Evolutionary conservation across 176 grass and related monocot species (phyloP).

Genomic region (sorghum (Sorghum bicolor)): DNA sequence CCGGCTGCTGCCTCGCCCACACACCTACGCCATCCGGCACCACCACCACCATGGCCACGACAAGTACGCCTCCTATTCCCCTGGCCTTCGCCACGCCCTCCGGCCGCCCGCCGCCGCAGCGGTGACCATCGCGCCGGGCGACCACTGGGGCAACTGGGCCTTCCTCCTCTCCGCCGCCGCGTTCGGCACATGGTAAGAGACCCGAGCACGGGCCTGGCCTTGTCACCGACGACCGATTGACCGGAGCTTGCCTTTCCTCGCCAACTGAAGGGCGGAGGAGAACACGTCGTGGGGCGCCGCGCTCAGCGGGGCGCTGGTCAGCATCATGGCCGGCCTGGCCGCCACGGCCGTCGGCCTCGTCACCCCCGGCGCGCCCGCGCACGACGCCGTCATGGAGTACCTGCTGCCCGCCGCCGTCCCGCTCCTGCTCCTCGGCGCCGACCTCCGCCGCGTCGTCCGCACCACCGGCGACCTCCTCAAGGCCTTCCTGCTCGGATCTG

Average conservation of each 20-base stretch:
- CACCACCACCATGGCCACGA: neutral
- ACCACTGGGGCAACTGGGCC: constrained; percentile 86
- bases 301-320: constrained; percentile 74
- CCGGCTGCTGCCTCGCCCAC: neutral
- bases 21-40: neutral
- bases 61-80: neutral
- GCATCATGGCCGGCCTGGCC: constrained; percentile 63
- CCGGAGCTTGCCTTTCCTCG: neutral
- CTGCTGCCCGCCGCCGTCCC: constrained; percentile 68
- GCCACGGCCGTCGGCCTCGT: constrained; percentile 53
- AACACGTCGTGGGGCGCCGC: constrained; percentile 60
- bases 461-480: constrained; percentile 73
- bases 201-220: too few relatives aligned
- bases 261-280: constrained; percentile 41
- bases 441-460: constrained; percentile 73
- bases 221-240: neutral
- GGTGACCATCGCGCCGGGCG: constrained; percentile 45
- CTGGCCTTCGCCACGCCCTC: constrained; percentile 7
- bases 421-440: constrained; percentile 80
- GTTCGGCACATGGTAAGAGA: constrained; percentile 73
- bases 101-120: constrained; percentile 16
- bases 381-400: constrained; percentile 68
- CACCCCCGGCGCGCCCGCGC: constrained; percentile 59
- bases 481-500: constrained; percentile 73
- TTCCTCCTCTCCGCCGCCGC: constrained; percentile 77